Base-by-base conservation (phyloP, 305 asterid genomes). In the Ruellia speciosa region DNA sequence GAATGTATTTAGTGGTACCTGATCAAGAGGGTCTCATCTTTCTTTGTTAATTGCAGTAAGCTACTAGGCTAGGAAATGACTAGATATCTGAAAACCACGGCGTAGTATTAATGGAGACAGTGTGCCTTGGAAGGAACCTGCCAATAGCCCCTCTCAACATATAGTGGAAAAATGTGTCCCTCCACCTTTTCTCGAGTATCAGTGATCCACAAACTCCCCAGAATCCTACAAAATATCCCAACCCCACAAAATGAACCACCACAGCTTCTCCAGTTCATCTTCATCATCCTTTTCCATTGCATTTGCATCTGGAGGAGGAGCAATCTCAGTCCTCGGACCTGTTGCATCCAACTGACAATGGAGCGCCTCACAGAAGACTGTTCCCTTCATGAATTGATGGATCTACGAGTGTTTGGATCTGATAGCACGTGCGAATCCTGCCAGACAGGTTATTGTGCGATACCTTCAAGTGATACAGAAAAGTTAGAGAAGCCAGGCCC, bases 371-470 rank as follows among this genome's bases (percentile, higher is more conserved):
- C 2, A 75, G 74, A 17, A 37, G 64, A 35, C 6, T 19, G 34
- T 75, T 75, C 18, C 74, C 74, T 24, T 52, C 58, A 10, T 58
- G 70, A 52, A 66, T 55, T 2, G 72, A 66, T 45, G 72, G 67
- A 64, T 70, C 77, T 55, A 19, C 13, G 19, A 67, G 50, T 18
- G 72, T 64, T 8, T 37, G 63, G 15, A 75, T 52, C 67, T 70
- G 72, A 15, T 72, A 56, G 7, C 60, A 52, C 5, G 66, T 52
- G 5, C 74, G 79, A 57, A 75, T 70, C 54, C 6, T 54, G 12
- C 76, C 79, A 0, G 76, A 50, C 60, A 75, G 60, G 20, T 67
- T 63, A 24, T 74, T 70, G 17, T 58, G 55, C 9, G 79, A 74
- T 43, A 74, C 33, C 37, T 69, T 70, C 55, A 70, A 49, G 39